Conservation (phyloP, 306 rosid species). For the Arachis stenosperma region DNA sequence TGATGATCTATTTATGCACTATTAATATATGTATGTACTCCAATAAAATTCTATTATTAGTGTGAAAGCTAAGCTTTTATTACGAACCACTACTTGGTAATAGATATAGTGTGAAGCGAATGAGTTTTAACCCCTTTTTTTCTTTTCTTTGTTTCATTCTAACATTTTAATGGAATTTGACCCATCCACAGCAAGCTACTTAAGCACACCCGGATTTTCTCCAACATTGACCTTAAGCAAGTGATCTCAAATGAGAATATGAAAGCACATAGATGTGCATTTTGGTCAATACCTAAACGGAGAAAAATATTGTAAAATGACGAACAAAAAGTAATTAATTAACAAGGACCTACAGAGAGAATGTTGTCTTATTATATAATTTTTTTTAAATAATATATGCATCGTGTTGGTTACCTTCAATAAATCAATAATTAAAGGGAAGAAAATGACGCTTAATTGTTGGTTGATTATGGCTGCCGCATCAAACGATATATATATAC, state of each 20-base stretch:
- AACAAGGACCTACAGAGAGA: constrained; percentile 35
- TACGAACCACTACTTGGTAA: constrained; percentile 31
- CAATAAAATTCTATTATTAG: constrained; percentile 29
- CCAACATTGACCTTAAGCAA: constrained; percentile 52
- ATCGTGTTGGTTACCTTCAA: constrained; percentile 43
- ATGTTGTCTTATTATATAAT: constrained; percentile 29
- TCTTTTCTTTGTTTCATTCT: constrained; percentile 15
- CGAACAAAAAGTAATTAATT: constrained; percentile 23
- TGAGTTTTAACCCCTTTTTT: background rate
- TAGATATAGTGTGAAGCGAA: constrained; percentile 42
- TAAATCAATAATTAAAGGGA: constrained; percentile 35
- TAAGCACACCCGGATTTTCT: constrained; percentile 45
- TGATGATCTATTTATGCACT: too few relatives aligned
- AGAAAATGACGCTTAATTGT: constrained; percentile 29
- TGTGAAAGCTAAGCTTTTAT: constrained; percentile 19
- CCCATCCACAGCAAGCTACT: constrained; percentile 11
- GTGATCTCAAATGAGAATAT: constrained; percentile 41
- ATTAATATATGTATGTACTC: too few relatives aligned
- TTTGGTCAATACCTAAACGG: constrained; percentile 86
- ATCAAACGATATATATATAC: background rate
- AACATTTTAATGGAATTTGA: constrained; percentile 49
- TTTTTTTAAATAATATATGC: constrained; percentile 30
- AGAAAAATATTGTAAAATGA: constrained; percentile 44
- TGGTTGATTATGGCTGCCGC: constrained; percentile 32
- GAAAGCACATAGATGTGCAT: constrained; percentile 40